Evolutionary conservation across 2,329 filamentous ascomycete genomes (phyloP).

Genomic region (Cladosporium oxysporum): DNA sequence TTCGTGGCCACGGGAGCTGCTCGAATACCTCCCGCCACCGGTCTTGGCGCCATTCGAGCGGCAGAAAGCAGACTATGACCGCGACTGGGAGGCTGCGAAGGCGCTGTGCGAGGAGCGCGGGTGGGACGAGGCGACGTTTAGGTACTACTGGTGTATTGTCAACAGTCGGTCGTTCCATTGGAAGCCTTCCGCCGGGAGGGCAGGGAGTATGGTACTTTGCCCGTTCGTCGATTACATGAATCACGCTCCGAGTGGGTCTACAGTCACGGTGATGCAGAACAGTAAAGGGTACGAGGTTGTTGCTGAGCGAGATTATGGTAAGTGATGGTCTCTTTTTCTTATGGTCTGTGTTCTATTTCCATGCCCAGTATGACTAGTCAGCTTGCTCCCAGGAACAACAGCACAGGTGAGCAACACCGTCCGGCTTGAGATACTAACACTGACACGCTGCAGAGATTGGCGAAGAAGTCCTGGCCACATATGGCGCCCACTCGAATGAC

Average conservation of each 20-base stretch:
- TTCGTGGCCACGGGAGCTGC: slow-evolving; percentile 51
- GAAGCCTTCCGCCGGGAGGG: slow-evolving; percentile 47
- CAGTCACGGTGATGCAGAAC: slow-evolving; percentile 56
- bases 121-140: slow-evolving; percentile 45
- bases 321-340: slow-evolving; percentile 20
- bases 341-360: background rate
- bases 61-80: slow-evolving; percentile 34
- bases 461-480: slow-evolving; percentile 69
- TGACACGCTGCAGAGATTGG: slow-evolving; percentile 42
- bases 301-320: slow-evolving; percentile 53
- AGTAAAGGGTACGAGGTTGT: slow-evolving; percentile 57
- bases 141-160: slow-evolving; percentile 62
- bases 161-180: slow-evolving; percentile 64
- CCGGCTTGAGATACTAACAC: background rate
- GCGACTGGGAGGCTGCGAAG: slow-evolving; percentile 28
- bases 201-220: slow-evolving; percentile 68
- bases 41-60: slow-evolving; percentile 35
- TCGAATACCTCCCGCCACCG: slow-evolving; percentile 42
- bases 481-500: slow-evolving; percentile 71
- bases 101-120: slow-evolving; percentile 17
- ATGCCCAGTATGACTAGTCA: background rate
- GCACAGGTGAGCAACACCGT: slow-evolving; percentile 13
- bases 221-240: slow-evolving; percentile 76
- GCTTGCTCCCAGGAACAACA: background rate
- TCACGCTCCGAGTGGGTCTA: slow-evolving; percentile 45